Base-by-base conservation (phyloP, 2,329 filamentous ascomycete species). In the Davidsoniella virescens region DNA sequence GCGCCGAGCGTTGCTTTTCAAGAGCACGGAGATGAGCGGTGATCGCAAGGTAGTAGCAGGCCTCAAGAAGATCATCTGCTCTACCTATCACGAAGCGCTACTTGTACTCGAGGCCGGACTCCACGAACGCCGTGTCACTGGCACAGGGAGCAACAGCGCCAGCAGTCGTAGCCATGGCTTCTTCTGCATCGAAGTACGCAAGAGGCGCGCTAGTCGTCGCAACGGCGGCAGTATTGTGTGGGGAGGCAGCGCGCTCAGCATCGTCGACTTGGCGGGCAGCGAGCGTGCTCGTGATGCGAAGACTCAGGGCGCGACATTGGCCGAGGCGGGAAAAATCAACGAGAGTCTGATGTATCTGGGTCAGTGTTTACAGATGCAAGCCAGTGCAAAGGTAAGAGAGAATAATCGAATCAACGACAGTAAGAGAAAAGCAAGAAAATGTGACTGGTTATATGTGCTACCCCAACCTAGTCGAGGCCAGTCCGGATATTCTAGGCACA, bases 291-390 rank as follows among this genome's bases (percentile, higher is more conserved):
- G 88, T 54, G 87, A 92, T 55, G 88, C 92, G 23, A 95, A 95
- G 70, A 96, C 92, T 0, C 84, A 87, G 0, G 92, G 92, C 10
- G 81, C 87, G 3, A 95, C 90, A 0, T 74, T 98, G 12, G 90
- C 84, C 0, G 92, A 98, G 67, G 92, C 90, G 36, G 92, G 92
- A 49, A 96, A 96, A 67, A 98, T 98, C 63, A 98, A 98, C 60
- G 88, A 95, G 64, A 94, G 86, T 60, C 69, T 98, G 61, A 98
- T 98, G 92, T 96, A 95, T 62, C 74, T 98, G 1, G 92, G 92
- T 0, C 92, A 96, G 61, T 98, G 92, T 62, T 74, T 98, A 58
- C 90, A 96, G 62, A 90, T 94, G 73, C 90, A 95, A 63, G 88
- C 83, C 53, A 86, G 90, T 10, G 78, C 74, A 61, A 90, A 86